Percentiles rank a stretch among this genome's conserved stretches.
Conservation (phyloP, 768 basidiomycete species). For the Epithele typhae region DNA sequence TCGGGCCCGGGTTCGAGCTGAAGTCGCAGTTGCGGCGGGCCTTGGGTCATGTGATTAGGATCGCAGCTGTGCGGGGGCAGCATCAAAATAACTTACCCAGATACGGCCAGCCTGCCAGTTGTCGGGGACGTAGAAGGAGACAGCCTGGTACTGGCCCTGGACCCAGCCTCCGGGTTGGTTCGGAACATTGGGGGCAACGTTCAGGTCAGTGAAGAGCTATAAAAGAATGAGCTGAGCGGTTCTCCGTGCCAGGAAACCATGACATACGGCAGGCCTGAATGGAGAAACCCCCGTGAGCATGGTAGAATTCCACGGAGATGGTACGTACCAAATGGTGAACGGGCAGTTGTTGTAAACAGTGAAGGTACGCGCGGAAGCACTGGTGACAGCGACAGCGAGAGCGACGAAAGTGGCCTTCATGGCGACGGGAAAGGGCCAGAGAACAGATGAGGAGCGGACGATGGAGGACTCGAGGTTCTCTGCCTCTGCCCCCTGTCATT, state of each 20-base stretch:
- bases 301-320: too few relatives aligned
- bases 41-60: constrained; percentile 4
- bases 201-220: constrained; percentile 31
- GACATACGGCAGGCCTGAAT: too few relatives aligned
- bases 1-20: constrained; percentile 26
- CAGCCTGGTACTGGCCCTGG: constrained; percentile 22
- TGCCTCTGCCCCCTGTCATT: too few relatives aligned
- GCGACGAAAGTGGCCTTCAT: constrained; percentile 13
- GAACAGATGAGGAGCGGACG: too few relatives aligned
- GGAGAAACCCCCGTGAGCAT: too few relatives aligned
- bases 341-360: constrained; percentile 39
- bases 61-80: not conserved
- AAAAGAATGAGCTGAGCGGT: too few relatives aligned
- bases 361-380: constrained; percentile 24
- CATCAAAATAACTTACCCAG: constrained; percentile 24
- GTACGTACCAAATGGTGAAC: constrained; percentile 42
- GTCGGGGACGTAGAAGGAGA: constrained; percentile 32
- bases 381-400: constrained; percentile 5
- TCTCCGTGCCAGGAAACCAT: too few relatives aligned
- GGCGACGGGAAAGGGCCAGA: too few relatives aligned
- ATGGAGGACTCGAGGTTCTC: too few relatives aligned
- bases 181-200: constrained; percentile 27
- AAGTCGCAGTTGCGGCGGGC: constrained; percentile 35
- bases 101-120: constrained; percentile 37
- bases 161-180: constrained; percentile 30